Conservation (phyloP, 2,329 filamentous ascomycete species). For the Scopulariopsis brevicaulis region DNA sequence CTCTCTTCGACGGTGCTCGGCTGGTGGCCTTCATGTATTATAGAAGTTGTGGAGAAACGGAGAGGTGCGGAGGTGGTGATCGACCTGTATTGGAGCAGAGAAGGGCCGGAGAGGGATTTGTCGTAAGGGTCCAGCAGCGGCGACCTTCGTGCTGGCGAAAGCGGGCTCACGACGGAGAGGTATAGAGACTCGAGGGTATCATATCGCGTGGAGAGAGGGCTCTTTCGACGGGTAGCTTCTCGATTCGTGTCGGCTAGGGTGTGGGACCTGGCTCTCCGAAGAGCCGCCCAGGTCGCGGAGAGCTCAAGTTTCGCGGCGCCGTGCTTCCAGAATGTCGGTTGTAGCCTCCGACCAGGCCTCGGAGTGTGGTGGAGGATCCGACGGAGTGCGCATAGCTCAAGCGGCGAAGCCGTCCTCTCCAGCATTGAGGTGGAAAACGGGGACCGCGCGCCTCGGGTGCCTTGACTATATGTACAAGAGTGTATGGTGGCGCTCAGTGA, state of each 20-base stretch:
- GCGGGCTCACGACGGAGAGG: slow-evolving; percentile 3
- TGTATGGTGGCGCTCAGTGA: neutral
- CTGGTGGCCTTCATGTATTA: too few species aligned
- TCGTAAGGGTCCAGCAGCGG: neutral
- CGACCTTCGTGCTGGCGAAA: slow-evolving; percentile 1
- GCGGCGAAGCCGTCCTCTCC: slow-evolving; percentile 7
- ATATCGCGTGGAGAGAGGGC: neutral
- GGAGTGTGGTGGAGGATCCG: slow-evolving; percentile 1
- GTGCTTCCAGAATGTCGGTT: slow-evolving; percentile 7
- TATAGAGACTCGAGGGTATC: slow-evolving; percentile 3
- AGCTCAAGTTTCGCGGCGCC: slow-evolving; percentile 5
- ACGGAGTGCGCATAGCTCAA: slow-evolving; percentile 3
- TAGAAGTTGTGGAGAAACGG: slow-evolving; percentile 2
- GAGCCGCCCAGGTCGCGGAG: slow-evolving; percentile 5
- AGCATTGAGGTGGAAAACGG: slow-evolving; percentile 6
- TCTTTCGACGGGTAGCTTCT: neutral
- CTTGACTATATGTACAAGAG: neutral
- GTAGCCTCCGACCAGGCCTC: slow-evolving; percentile 3
- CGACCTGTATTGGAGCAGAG: slow-evolving; percentile 4
- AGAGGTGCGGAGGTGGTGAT: neutral
- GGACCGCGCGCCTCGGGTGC: neutral
- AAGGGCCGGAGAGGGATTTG: slow-evolving; percentile 1
- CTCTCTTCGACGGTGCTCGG: too few species aligned
- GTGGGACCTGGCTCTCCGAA: neutral
- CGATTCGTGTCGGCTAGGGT: neutral